phyloP scores from a whole-genome alignment of 2,329 filamentous ascomycete species.

The Exophiala phaeomuriformis region DNA sequence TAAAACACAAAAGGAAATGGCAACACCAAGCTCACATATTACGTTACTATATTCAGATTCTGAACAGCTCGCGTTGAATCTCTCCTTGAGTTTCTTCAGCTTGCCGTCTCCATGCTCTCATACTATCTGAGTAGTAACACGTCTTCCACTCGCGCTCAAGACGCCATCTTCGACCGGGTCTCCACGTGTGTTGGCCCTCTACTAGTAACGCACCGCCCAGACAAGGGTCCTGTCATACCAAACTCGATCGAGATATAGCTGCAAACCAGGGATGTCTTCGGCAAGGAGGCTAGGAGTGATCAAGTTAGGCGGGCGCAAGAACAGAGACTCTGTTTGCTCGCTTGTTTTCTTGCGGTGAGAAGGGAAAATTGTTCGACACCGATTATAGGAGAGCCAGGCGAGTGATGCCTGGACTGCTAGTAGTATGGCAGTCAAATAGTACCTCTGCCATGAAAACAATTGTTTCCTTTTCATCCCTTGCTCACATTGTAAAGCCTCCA shows the following conservation, averaged over 20 bases:
- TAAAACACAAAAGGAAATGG: no score
- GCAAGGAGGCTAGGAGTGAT: slow-evolving; percentile 24
- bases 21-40: no score
- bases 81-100: no score
- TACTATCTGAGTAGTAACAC: no score
- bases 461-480: background rate
- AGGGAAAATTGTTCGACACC: background rate
- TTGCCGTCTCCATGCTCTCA: no score
- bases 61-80: no score
- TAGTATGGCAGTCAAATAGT: background rate
- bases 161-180: no score
- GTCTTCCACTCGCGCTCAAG: no score
- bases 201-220: background rate
- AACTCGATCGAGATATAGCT: slow-evolving; percentile 9
- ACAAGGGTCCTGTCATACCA: background rate
- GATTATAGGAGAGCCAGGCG: background rate
- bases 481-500: background rate
- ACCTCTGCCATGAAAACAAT: background rate
- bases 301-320: background rate
- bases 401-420: no score
- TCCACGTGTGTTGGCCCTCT: no score
- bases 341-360: background rate
- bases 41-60: no score
- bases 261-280: slow-evolving; percentile 44
- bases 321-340: background rate